These are phyloP conservation scores for Stachybotrys echinatus DNA, from an alignment of 2,329 filamentous ascomycete species.

Conservation along the genomic window DNA sequence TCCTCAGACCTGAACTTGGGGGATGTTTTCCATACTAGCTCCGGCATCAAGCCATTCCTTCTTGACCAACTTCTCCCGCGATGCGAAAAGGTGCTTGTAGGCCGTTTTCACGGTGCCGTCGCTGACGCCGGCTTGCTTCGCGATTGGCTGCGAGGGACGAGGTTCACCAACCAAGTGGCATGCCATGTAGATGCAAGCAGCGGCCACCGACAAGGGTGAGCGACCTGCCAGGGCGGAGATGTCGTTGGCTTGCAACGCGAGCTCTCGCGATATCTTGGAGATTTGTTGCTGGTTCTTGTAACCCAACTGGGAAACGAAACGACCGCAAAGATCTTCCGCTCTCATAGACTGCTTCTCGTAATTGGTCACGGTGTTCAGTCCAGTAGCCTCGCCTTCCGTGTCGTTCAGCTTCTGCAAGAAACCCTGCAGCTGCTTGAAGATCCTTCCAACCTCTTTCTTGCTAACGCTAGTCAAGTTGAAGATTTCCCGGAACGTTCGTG, in stretches of 20 bases:
- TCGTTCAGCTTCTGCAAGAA: constrained; percentile 76
- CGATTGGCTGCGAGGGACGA: constrained; percentile 81
- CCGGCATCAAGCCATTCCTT: constrained; percentile 69
- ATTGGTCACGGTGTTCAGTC: constrained; percentile 54
- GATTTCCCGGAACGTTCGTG: constrained; percentile 91
- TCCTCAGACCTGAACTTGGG: constrained; percentile 33
- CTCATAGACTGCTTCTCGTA: constrained; percentile 76
- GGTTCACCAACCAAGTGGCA: constrained; percentile 78
- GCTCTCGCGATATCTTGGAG: constrained; percentile 71
- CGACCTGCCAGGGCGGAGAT: constrained; percentile 83
- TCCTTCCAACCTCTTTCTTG: constrained; percentile 95
- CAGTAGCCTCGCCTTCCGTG: constrained; percentile 37
- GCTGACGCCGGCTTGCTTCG: constrained; percentile 78
- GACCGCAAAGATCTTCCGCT: constrained; percentile 78
- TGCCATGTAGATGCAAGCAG: constrained; percentile 95
- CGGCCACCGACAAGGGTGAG: constrained; percentile 88
- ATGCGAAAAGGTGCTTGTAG: constrained; percentile 80
- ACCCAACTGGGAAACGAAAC: constrained; percentile 81
- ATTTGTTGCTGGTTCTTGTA: constrained; percentile 67
- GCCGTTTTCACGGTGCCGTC: constrained; percentile 96
- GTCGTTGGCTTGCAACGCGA: constrained; percentile 72
- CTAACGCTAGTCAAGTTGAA: constrained; percentile 87
- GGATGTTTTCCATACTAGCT: constrained; percentile 67
- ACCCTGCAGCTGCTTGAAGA: constrained; percentile 88
- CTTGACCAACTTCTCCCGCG: constrained; percentile 69